These are phyloP conservation scores for Megacollybia marginata DNA, from an alignment of 768 basidiomycete genomes.

Conservation along the genomic window DNA sequence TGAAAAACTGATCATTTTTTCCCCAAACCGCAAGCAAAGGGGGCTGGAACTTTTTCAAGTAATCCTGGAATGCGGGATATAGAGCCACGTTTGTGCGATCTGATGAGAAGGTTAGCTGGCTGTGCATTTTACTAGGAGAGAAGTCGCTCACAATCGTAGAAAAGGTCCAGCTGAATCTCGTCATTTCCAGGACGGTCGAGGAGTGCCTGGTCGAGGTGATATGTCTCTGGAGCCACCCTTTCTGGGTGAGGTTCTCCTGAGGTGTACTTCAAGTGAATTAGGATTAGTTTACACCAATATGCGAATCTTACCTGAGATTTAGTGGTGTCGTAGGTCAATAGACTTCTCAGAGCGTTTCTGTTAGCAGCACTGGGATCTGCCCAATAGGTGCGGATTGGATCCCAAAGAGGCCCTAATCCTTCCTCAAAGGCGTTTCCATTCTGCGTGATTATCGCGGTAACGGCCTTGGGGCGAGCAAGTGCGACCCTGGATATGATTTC, in stretches of 20 bases:
- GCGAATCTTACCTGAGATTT: constrained; percentile 20
- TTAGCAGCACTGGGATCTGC: constrained; percentile 17
- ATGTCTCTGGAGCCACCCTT: constrained; percentile 28
- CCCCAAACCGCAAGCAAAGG: constrained; percentile 44
- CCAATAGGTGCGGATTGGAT: constrained; percentile 24
- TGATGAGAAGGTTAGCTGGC: constrained; percentile 10
- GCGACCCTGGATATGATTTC: constrained; percentile 25
- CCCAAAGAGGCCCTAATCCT: constrained; percentile 36
- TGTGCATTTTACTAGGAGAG: not conserved
- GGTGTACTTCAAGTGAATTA: constrained; percentile 22
- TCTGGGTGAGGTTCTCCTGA: constrained; percentile 27
- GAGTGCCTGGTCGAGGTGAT: constrained; percentile 34
- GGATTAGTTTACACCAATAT: no score
- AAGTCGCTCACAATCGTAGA: constrained; percentile 19
- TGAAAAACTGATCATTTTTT: constrained; percentile 35
- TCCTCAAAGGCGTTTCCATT: constrained; percentile 44
- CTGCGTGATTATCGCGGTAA: constrained; percentile 38
- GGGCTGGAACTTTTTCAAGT: constrained; percentile 29
- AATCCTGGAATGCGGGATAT: constrained; percentile 39
- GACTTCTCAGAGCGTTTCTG: constrained; percentile 9
- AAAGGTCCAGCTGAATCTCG: constrained; percentile 37
- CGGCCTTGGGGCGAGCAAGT: constrained; percentile 30
- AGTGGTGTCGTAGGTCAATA: constrained; percentile 22
- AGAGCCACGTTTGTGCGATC: constrained; percentile 33
- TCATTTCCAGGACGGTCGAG: constrained; percentile 28